These are phyloP conservation scores for Populus pruinosa DNA, from an alignment of 345 rosid species.

Conservation along the genomic window DNA sequence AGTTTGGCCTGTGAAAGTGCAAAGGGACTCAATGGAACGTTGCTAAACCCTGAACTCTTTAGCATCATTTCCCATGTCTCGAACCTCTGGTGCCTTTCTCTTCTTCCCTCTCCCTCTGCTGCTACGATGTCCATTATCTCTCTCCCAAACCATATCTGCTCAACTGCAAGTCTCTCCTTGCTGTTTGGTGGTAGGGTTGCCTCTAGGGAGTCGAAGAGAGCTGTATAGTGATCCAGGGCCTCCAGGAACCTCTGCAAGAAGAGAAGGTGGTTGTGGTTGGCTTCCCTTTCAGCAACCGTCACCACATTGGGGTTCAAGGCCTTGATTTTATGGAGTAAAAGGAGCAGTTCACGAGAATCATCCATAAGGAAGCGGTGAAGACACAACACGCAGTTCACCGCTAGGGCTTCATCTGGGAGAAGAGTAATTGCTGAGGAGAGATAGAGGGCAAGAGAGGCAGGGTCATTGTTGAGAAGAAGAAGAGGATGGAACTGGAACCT, in stretches of 20 bases:
- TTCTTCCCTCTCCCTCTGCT: constrained; percentile 54
- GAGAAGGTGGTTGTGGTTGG: constrained; percentile 58
- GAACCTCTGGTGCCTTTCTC: constrained; percentile 55
- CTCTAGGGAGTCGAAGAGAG: constrained; percentile 80
- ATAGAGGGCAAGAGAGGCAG: constrained; percentile 37
- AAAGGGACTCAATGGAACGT: constrained; percentile 71
- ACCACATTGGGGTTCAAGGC: constrained; percentile 67
- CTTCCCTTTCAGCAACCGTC: constrained; percentile 80
- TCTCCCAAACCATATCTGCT: constrained; percentile 80
- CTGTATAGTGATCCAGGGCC: constrained; percentile 75
- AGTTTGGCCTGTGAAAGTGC: constrained; percentile 92
- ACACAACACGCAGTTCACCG: constrained; percentile 71
- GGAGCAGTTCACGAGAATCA: constrained; percentile 42
- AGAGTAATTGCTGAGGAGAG: constrained; percentile 46
- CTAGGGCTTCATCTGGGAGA: constrained; percentile 63
- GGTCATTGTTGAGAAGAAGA: constrained; percentile 50
- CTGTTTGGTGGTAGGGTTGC: constrained; percentile 90
- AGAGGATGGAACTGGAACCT: constrained; percentile 77
- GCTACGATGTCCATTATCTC: constrained; percentile 78
- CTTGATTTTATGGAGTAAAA: constrained; percentile 60
- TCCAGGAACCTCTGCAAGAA: constrained; percentile 72
- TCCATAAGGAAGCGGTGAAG: constrained; percentile 61
- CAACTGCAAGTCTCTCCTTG: constrained; percentile 71
- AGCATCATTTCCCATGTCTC: constrained; percentile 75
- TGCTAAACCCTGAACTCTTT: constrained; percentile 57